Base-by-base conservation (phyloP, 805 yeast genomes). In the Kuraishia borneana region DNA sequence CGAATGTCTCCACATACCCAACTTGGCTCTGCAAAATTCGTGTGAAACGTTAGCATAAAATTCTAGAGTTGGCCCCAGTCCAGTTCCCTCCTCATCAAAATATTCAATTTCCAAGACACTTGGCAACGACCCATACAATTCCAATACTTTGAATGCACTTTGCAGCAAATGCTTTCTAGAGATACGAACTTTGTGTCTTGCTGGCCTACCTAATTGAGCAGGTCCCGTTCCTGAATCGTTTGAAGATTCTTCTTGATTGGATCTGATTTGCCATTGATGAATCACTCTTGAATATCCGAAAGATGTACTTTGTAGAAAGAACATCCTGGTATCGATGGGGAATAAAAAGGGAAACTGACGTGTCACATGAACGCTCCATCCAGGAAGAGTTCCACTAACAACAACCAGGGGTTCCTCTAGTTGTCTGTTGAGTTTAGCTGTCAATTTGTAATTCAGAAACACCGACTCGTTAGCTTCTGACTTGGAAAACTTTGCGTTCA, bases 31-130 rank as follows among this genome's bases (percentile, higher is more conserved):
- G 1, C 80, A 60, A 51, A 89, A 85, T 41, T 78, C 87, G 37
- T 65, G 73, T 0, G 96, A 85, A 2, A 83, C 85, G 12, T 67
- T 61, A 0, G 96, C 76, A 48, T 85, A 89, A 49, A 92, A 89
- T 54, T 89, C 98, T 42, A 88, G 62, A 0, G 98, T 89, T 3
- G 98, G 98, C 0, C 98, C 98, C 30, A 87, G 59, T 0, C 98
- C 98, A 1, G 95, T 79, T n/a, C 97, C 98, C 5, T 70, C 95
- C 52, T 89, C 98, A 42, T 80, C 87, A 41, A 68, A 74, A 47
- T 82, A 89, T 51, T 88, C 95, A 36, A 92, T 76, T 46, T 89
- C 97, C 17, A 89, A 58, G 4, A 83, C 63, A 20, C 85, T 80
- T 1, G 95, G 87, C n/a, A 78, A 68, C 0, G 82, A 58, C 0